Percentiles rank a stretch among this genome's conserved stretches.
Conservation (phyloP, 1,284 basidiomycete species). For the Blastosporella zonata region DNA sequence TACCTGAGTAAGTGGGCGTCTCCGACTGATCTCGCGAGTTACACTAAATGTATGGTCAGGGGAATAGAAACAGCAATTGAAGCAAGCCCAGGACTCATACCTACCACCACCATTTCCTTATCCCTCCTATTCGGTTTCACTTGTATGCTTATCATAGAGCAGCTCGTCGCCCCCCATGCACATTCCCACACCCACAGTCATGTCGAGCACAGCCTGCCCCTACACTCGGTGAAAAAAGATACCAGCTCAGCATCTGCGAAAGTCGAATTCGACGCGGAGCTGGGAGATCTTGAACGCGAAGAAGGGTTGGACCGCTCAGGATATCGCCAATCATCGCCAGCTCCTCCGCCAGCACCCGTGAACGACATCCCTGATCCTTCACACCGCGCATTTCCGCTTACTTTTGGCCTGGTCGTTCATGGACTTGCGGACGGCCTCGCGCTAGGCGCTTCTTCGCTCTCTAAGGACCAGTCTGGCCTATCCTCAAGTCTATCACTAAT, state of each 20-base stretch:
- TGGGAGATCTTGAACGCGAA: conserved; percentile 47
- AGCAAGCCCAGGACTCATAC: conserved; percentile 37
- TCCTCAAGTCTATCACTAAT: conserved; percentile 61
- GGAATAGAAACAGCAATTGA: conserved; percentile 57
- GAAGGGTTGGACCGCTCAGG: conserved; percentile 26
- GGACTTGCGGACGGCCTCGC: conserved; percentile 89
- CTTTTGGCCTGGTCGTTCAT: conserved; percentile 83
- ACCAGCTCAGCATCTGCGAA: conserved; percentile 21
- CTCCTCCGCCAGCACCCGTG: conserved; percentile 10
- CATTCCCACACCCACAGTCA: conserved; percentile 27
- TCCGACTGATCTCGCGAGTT: neutral
- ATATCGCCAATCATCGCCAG: conserved; percentile 22
- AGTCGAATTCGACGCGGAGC: conserved; percentile 60
- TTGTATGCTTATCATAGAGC: conserved; percentile 80
- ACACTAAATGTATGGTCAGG: conserved; percentile 32
- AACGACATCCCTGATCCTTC: conserved; percentile 8
- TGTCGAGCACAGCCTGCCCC: conserved; percentile 20
- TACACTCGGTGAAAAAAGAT: conserved; percentile 24
- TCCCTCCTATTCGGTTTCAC: conserved; percentile 80
- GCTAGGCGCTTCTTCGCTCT: conserved; percentile 71
- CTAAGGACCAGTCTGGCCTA: conserved; percentile 29
- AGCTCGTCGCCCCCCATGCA: conserved; percentile 48
- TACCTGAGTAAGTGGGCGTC: conserved; percentile 82
- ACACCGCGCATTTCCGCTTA: conserved; percentile 60
- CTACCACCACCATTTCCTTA: conserved; percentile 61